These are phyloP conservation scores for Erigeron canadensis DNA, from an alignment of 129 eudicot species.

Conservation along the genomic window DNA sequence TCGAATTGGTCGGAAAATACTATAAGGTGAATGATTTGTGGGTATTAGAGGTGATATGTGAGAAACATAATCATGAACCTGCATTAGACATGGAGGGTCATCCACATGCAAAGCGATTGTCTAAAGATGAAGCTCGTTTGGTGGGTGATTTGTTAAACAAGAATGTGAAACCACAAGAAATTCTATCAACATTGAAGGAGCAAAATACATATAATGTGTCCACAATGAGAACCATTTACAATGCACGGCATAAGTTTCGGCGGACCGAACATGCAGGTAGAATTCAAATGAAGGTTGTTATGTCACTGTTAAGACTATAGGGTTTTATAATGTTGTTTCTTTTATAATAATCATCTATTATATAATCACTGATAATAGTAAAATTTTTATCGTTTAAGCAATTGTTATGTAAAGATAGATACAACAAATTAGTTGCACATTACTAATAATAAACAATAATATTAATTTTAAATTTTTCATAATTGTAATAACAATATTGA, in stretches of 20 bases:
- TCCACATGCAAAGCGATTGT: constrained; percentile 10
- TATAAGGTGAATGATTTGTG: neutral
- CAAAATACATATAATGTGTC: neutral
- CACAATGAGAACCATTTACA: neutral
- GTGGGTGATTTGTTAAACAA: neutral
- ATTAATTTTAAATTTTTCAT: no score
- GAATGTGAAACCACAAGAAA: neutral
- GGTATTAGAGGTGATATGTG: neutral
- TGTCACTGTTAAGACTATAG: neutral
- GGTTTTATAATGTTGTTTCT: neutral
- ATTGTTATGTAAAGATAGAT: no score
- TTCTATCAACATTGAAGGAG: neutral
- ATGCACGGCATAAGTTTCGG: neutral
- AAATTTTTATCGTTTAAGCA: no score
- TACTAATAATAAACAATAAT: no score
- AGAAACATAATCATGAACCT: constrained; percentile 13
- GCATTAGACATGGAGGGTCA: neutral
- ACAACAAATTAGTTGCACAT: neutral
- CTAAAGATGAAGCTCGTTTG: constrained; percentile 1
- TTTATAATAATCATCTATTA: no score
- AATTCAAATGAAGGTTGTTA: neutral
- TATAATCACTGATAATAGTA: no score
- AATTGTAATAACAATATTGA: no score
- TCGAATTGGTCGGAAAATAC: neutral
- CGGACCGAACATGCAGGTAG: constrained; percentile 4